Base-by-base conservation (phyloP, 495 filamentous ascomycete species). In the Penicillium tannophilum region DNA sequence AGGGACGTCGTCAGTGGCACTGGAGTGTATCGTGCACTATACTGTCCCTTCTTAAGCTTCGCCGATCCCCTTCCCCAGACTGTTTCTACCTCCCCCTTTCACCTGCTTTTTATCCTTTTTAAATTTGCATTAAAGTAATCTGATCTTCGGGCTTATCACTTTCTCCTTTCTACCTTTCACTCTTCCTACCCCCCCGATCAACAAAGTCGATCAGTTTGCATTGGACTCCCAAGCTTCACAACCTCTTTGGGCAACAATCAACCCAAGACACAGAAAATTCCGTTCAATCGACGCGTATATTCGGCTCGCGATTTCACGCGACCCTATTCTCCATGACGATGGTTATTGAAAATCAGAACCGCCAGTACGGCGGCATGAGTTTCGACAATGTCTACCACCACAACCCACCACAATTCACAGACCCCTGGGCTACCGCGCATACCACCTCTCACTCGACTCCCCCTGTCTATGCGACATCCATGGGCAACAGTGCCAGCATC, bases 311-410 rank as follows among this genome's bases (percentile, higher is more conserved):
- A 62, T 20, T 23, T 10, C 33, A 54, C 52, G 51, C 61, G 49
- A 53, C 52, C 36, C 52, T 62, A 71, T 60, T 62, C 77, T 73
- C 79, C 75, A 88, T 91, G 85, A 91, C 90, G 80, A 88, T 95
- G 86, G 91, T 93, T 78, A 86, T 94, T 76, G 90, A 92, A 76
- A 84, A 86, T 72, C 88, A 93, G 75, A 89, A 90, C 80, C 91
- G 90, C 79, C 81, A 83, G 50, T 87, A 91, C 75, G 86, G 90
- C 78, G 84, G 83, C 63, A 84, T 93, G 80, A 84, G 84, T 73
- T 96, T 93, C 80, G 90, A 93, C 73, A 86, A 86, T 72, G 80
- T 89, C 68, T 84, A 86, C 62, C 88, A 88, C 76, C 82, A 85
- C 66, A 88, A 79, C 52, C 73, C 84, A 46, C 91, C 92, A 49